These are phyloP conservation scores for Fusarium palustre DNA, from an alignment of 2,329 filamentous ascomycete genomes.

Conservation along the genomic window DNA sequence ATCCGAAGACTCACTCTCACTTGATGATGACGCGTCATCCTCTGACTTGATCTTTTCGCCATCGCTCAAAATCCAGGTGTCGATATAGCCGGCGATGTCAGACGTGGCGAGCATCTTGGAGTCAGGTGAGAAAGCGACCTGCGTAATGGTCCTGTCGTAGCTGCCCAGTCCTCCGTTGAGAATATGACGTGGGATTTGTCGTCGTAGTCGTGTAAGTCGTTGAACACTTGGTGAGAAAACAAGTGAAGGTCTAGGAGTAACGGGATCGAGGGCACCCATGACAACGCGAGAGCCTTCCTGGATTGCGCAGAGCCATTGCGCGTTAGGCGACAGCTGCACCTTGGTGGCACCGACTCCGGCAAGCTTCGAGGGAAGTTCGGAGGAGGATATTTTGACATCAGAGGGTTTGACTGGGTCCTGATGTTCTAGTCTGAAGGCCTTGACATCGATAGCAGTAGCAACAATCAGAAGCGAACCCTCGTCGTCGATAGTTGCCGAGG, in stretches of 20 bases:
- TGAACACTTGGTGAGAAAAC: conserved; percentile 53
- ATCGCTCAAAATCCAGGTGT: conserved; percentile 80
- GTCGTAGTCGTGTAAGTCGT: conserved; percentile 64
- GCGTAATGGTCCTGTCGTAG: conserved; percentile 82
- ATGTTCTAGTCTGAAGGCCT: conserved; percentile 77
- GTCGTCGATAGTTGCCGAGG: conserved; percentile 76
- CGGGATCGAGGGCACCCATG: conserved; percentile 53
- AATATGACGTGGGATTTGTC: conserved; percentile 65
- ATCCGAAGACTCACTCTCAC: conserved; percentile 57
- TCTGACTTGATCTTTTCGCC: conserved; percentile 50
- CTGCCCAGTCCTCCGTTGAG: conserved; percentile 75
- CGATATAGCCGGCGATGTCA: conserved; percentile 86
- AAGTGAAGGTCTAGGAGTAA: conserved; percentile 32
- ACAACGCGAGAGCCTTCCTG: conserved; percentile 70
- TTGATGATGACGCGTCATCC: conserved; percentile 52
- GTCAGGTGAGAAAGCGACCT: conserved; percentile 82
- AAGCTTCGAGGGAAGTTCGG: conserved; percentile 71
- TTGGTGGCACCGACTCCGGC: conserved; percentile 73
- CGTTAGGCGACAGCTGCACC: conserved; percentile 76
- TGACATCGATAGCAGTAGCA: conserved; percentile 79
- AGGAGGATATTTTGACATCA: conserved; percentile 76
- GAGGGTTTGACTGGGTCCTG: conserved; percentile 62
- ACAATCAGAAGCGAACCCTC: conserved; percentile 82
- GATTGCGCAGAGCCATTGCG: conserved; percentile 75
- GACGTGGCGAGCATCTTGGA: conserved; percentile 81